Conservation (phyloP, 441 rosid genomes). For the Gossypium schwendimanii region DNA sequence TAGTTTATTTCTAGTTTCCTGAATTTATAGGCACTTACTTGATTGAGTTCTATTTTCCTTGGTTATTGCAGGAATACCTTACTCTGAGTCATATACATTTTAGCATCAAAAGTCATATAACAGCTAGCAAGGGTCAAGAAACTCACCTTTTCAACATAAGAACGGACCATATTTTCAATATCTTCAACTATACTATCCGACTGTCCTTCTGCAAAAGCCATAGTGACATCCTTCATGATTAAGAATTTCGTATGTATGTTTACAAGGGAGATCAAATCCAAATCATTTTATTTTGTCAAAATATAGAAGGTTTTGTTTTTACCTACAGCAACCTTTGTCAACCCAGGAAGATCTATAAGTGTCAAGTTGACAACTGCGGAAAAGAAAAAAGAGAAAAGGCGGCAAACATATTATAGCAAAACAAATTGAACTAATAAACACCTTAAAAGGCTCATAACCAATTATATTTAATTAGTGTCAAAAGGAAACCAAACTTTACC, state of each 20-base stretch:
- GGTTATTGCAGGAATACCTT: constrained; percentile 1
- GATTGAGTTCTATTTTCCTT: background rate
- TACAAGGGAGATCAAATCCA: constrained; percentile 1
- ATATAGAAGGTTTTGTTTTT: constrained; percentile 20
- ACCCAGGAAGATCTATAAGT: constrained; percentile 96
- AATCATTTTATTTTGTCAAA: background rate
- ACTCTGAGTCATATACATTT: background rate
- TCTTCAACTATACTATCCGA: constrained; percentile 81
- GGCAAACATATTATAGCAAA: constrained; percentile 13
- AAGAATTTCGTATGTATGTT: background rate
- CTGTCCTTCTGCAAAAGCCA: constrained; percentile 78
- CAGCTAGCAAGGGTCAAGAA: constrained; percentile 3
- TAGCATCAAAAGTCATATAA: background rate
- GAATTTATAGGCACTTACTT: background rate
- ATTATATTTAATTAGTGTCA: background rate
- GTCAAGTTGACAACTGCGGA: constrained; percentile 92
- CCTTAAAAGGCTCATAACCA: background rate
- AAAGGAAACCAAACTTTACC: background rate
- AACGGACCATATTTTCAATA: constrained; percentile 93
- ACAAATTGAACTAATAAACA: constrained; percentile 1
- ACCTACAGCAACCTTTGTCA: constrained; percentile 99
- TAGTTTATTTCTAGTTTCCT: background rate
- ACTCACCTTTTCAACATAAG: constrained; percentile 94
- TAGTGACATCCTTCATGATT: constrained; percentile 13
- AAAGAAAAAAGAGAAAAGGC: constrained; percentile 9